Conservation (phyloP, 768 basidiomycete species). For the Leccinum barrowsii region DNA sequence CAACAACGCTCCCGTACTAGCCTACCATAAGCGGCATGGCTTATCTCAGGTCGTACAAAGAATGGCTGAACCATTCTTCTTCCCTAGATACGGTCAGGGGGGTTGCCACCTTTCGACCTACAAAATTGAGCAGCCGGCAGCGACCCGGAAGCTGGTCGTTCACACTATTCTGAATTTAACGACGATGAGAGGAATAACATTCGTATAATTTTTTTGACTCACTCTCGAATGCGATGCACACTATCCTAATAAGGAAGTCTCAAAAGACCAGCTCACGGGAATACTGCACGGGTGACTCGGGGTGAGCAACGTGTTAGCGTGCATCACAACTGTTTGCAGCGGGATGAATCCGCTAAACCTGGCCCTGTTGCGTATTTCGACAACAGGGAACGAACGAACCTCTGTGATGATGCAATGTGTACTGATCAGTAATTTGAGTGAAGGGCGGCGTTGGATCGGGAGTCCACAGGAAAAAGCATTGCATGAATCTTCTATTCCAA, state of each 20-base stretch:
- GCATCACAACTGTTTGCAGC: not conserved
- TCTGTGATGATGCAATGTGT: not conserved
- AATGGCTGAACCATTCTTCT: not conserved
- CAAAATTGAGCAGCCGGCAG: not conserved
- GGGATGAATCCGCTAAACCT: not conserved
- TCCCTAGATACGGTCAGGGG: not conserved
- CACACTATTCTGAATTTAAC: too few species aligned
- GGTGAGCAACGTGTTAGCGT: too few species aligned
- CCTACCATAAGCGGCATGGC: not conserved
- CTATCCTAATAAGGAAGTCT: too few species aligned
- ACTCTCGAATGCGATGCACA: too few species aligned
- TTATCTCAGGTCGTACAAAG: not conserved
- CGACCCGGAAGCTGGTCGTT: too few species aligned
- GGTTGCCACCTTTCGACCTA: not conserved
- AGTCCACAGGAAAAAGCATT: not conserved
- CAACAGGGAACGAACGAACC: too few species aligned
- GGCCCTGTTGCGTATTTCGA: too few species aligned
- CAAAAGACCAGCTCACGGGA: too few species aligned
- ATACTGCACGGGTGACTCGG: too few species aligned
- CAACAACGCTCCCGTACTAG: not conserved
- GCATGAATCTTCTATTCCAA: not conserved
- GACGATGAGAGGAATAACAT: too few species aligned
- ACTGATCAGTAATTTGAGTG: not conserved
- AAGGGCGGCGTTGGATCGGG: not conserved
- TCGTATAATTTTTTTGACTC: too few species aligned